Evolutionary conservation across 257 asterid genomes (phyloP), one percentile per base, ranked within the genome.

Genomic region (Solanum infundibuliforme): DNA sequence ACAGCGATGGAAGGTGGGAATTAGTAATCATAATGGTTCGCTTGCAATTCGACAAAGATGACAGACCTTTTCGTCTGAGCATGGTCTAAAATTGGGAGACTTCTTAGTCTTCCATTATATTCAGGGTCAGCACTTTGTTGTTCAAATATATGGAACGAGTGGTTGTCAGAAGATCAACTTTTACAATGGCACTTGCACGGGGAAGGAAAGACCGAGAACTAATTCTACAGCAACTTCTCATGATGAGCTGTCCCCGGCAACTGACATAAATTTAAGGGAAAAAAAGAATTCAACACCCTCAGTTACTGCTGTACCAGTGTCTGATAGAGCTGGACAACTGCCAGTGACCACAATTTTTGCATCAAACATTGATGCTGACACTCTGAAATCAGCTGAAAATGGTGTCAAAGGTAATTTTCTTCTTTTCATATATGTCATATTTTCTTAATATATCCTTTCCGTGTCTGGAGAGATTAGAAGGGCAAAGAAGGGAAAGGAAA

Each of bases 31-130:
- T 43, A 20, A 89, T 3, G 90, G 88, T 52, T 86, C 89, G 8
- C 89, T 94, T 23, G 93, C 95, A 60, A 91, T 96, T 72, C 58
- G 71, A 4, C 58, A 90, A 86, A 98, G 98, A 11, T 96, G 99
- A 98, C 60, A 3, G 34, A 31, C 83, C 83, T 96, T 95, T 88
- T 90, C 84, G 20, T 36, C 14, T 6, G 92, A 88, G 82, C 94
- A 93, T 86, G 83, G 65, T 75, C 89, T 95, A 12, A 86, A 86
- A 87, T 11, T 4, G 9, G 98, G 99, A 29, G 85, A 93, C n/a
- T 0, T 90, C 8, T 58, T 96, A 83, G 14, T 89, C 5, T 92
- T 96, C 86, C 52, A 88, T 69, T 92, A 88, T 71, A 48, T 85
- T 39, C 62, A 58, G 41, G 90, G 76, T 13, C 60, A 43, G 8